Conservation (phyloP, 129 eudicot species). For the Ambrosia artemisiifolia region DNA sequence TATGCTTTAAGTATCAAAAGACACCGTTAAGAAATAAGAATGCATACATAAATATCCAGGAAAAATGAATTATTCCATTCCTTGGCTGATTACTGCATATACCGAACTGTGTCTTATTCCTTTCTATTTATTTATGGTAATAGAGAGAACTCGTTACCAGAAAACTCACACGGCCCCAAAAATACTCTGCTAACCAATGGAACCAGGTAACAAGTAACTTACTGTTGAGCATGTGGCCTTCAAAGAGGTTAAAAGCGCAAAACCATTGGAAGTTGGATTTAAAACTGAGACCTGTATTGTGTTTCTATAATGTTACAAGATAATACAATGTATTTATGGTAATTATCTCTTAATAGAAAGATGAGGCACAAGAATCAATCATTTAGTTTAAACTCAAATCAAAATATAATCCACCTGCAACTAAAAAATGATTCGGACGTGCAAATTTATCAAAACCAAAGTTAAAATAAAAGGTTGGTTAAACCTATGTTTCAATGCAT, state of each 20-base stretch:
- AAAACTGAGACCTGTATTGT: neutral
- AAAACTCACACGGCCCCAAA: too few species aligned
- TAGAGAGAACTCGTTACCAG: too few species aligned
- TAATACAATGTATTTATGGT: neutral
- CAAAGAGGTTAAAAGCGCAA: too few species aligned
- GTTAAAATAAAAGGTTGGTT: slow-evolving; percentile 1
- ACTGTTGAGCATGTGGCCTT: too few species aligned
- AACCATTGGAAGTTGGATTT: too few species aligned
- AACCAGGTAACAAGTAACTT: too few species aligned
- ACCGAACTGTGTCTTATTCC: neutral
- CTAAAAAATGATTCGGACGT: neutral
- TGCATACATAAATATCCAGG: too few species aligned
- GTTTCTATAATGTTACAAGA: neutral
- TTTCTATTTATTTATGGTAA: too few species aligned
- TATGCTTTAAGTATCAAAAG: neutral
- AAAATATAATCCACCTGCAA: slow-evolving; percentile 8
- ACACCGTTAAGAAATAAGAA: neutral
- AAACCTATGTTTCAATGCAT: slow-evolving; percentile 32
- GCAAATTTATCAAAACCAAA: neutral
- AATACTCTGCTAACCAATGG: too few species aligned
- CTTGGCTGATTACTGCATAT: neutral
- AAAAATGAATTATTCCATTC: neutral
- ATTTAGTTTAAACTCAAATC: slow-evolving; percentile 1
- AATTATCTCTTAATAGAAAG: neutral
- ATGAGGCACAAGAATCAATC: neutral